Conservation (phyloP, 2,329 filamentous ascomycete species). For the Sclerotinia borealis region DNA sequence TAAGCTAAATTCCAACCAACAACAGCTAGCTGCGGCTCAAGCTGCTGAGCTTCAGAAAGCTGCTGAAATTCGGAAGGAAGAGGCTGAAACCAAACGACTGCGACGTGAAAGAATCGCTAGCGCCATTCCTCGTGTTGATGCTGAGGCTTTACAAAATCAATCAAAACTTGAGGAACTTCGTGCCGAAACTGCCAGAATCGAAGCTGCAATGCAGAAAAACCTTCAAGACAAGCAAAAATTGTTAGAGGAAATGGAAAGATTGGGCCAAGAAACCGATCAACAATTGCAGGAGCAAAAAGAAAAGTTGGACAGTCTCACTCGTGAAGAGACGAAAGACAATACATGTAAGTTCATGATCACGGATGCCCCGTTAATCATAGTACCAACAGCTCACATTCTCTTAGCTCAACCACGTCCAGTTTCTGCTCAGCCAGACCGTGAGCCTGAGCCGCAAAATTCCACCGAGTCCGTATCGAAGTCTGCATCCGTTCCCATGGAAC, state of each 20-base stretch:
- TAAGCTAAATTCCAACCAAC: conserved; percentile 21
- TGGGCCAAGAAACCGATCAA: conserved; percentile 32
- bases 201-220: conserved; percentile 29
- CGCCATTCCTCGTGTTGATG: conserved; percentile 31
- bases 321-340: conserved; percentile 26
- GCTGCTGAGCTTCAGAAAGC: conserved; percentile 22
- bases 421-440: not conserved
- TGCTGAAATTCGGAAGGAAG: conserved; percentile 22
- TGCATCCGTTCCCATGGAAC: conserved; percentile 3
- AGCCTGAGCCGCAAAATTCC: not conserved
- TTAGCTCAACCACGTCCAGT: not conserved
- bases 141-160: conserved; percentile 29
- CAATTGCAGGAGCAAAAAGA: conserved; percentile 33
- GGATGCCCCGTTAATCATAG: not conserved
- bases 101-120: conserved; percentile 31
- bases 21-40: conserved; percentile 26
- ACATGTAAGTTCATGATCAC: conserved; percentile 21
- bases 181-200: conserved; percentile 29
- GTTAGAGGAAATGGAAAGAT: conserved; percentile 32
- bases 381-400: conserved; percentile 6
- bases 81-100: conserved; percentile 28
- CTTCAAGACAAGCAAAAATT: conserved; percentile 32
- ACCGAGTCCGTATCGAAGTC: not conserved
- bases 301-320: conserved; percentile 28
- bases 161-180: conserved; percentile 28